phyloP scores from a whole-genome alignment of 164 flowering plant genomes.

The Macadamia tetraphylla region DNA sequence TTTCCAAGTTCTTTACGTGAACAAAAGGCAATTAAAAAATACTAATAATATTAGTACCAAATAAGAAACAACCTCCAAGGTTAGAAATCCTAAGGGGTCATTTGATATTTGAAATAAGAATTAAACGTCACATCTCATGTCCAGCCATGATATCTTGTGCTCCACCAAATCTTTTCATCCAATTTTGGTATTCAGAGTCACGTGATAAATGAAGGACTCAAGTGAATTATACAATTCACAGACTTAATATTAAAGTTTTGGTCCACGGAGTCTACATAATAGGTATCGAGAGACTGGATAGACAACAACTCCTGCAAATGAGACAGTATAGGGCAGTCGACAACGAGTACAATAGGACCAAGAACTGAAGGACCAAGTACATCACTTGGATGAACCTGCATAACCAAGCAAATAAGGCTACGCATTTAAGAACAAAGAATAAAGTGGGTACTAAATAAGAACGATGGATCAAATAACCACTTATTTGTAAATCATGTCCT shows the following conservation, averaged over 20 bases:
- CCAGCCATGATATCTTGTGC: conserved; percentile 97
- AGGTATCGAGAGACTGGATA: conserved; percentile 41
- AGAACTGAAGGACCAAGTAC: too few relatives aligned
- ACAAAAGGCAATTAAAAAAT: too few relatives aligned
- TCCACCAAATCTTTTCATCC: conserved; percentile 83
- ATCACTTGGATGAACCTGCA: conserved; percentile 90
- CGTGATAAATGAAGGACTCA: conserved; percentile 64
- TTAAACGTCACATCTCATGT: conserved; percentile 70
- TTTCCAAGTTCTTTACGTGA: conserved; percentile 73
- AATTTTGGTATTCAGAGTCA: conserved; percentile 47
- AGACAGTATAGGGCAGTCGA: too few relatives aligned
- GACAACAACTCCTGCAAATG: too few relatives aligned
- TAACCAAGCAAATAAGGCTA: conserved; percentile 12
- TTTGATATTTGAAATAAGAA: too few relatives aligned
- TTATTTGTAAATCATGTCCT: too few relatives aligned
- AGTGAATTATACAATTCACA: conserved; percentile 80
- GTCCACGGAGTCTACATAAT: conserved; percentile 40
- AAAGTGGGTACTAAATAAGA: too few relatives aligned
- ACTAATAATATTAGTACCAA: too few relatives aligned
- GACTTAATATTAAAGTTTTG: conserved; percentile 26
- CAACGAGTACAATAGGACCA: too few relatives aligned
- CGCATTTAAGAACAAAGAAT: conserved; percentile 5
- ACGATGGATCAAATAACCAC: too few relatives aligned
- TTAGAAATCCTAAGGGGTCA: too few relatives aligned
- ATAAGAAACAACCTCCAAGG: too few relatives aligned